Percentiles rank a stretch among this genome's conserved stretches.
Evolutionary conservation across 768 basidiomycete genomes (phyloP).

Genomic region (Cubamyces lactineus): DNA sequence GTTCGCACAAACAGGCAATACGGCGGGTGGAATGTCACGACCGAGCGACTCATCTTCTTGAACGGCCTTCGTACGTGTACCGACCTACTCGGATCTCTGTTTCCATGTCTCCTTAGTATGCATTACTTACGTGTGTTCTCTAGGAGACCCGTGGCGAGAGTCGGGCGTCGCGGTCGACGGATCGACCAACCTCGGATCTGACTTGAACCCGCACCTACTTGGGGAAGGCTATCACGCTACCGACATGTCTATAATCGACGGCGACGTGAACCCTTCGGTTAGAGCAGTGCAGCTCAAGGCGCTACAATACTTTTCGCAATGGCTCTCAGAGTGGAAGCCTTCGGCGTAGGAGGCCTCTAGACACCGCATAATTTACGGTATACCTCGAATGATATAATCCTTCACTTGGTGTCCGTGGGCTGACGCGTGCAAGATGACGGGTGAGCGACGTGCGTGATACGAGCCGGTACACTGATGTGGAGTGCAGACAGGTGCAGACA

Average conservation of each 20-base stretch:
- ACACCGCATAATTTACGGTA: too few species aligned
- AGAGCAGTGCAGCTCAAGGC: slow-evolving; percentile 55
- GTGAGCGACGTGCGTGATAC: too few species aligned
- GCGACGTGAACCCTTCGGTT: slow-evolving; percentile 52
- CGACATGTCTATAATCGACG: slow-evolving; percentile 51
- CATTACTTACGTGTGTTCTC: neutral
- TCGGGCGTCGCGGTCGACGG: slow-evolving; percentile 65
- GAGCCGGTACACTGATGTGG: too few species aligned
- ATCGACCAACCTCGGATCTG: slow-evolving; percentile 48
- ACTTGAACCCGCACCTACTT: slow-evolving; percentile 53
- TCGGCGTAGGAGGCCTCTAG: neutral
- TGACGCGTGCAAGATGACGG: too few species aligned
- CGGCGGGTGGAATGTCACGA: slow-evolving; percentile 62
- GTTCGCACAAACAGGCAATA: slow-evolving; percentile 52
- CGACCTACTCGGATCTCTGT: neutral
- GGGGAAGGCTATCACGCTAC: slow-evolving; percentile 72
- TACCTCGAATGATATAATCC: too few species aligned
- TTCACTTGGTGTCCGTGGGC: too few species aligned
- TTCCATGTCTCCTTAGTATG: neutral
- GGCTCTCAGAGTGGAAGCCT: slow-evolving; percentile 49
- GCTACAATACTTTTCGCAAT: slow-evolving; percentile 54
- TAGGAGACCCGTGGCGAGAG: slow-evolving; percentile 76
- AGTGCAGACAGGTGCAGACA: too few species aligned
- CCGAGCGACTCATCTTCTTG: slow-evolving; percentile 66
- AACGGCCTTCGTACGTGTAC: slow-evolving; percentile 62